Conservation (phyloP, 2,329 filamentous ascomycete species). For the Colletotrichum tanaceti region DNA sequence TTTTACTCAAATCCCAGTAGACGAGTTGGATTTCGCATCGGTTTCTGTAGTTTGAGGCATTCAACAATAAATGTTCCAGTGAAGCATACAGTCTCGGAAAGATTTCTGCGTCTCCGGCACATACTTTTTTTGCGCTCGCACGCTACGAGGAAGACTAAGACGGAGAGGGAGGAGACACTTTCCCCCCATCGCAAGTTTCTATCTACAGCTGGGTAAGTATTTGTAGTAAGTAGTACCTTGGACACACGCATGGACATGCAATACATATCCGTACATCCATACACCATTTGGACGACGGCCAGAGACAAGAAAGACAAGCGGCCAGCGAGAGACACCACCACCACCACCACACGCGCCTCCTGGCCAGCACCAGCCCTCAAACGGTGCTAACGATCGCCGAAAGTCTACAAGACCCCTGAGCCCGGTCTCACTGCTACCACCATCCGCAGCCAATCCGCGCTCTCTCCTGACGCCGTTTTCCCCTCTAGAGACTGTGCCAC, state of each 20-base stretch:
- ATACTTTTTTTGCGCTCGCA: neutral
- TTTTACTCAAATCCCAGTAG: neutral
- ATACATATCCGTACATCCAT: neutral
- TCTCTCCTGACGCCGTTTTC: slow-evolving; percentile 34
- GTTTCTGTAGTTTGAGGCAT: neutral
- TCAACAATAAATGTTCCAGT: neutral
- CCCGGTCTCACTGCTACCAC: slow-evolving; percentile 34
- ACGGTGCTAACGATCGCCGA: slow-evolving; percentile 38
- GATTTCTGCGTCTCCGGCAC: neutral
- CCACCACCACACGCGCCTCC: slow-evolving; percentile 31
- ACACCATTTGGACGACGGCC: neutral
- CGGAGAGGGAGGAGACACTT: neutral
- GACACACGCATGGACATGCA: neutral
- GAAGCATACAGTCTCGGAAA: neutral
- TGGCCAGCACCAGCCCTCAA: slow-evolving; percentile 37
- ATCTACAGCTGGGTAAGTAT: neutral
- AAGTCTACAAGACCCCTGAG: slow-evolving; percentile 41
- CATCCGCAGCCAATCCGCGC: slow-evolving; percentile 30
- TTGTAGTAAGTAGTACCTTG: neutral
- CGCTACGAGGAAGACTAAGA: neutral
- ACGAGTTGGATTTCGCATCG: neutral
- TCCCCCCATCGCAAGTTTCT: neutral
- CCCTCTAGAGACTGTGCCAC: slow-evolving; percentile 37
- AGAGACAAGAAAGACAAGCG: slow-evolving; percentile 4
- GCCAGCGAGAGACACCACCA: slow-evolving; percentile 5